Evolutionary conservation across 176 grass and related monocot species (phyloP).

Genomic region (Eragrostis curvula): DNA sequence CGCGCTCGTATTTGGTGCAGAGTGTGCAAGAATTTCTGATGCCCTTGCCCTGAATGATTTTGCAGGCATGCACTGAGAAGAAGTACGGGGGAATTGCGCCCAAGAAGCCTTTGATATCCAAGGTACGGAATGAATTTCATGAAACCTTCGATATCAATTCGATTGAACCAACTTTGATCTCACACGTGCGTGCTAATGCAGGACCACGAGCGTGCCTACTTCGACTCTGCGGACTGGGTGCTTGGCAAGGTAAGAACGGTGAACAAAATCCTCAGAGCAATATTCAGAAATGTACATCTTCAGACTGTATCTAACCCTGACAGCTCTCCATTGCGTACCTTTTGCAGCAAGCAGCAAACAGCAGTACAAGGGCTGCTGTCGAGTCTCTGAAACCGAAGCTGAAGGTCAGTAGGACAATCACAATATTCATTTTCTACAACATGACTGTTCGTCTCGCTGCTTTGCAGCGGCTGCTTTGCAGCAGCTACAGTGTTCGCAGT

Average conservation of each 20-base stretch:
- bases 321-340: background rate
- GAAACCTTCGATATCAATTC: background rate
- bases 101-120: conserved; percentile 96
- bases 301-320: conserved; percentile 1
- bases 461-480: too few species aligned
- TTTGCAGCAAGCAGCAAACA: conserved; percentile 79
- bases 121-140: conserved; percentile 39
- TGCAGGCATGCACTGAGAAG: conserved; percentile 59
- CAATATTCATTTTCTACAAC: background rate
- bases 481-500: too few species aligned
- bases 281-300: conserved; percentile 1
- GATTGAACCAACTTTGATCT: background rate
- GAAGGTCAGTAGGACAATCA: conserved; percentile 50
- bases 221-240: conserved; percentile 92
- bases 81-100: conserved; percentile 86
- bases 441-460: background rate
- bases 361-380: conserved; percentile 50
- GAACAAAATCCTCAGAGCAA: background rate
- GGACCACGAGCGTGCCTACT: conserved; percentile 93
- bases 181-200: conserved; percentile 36
- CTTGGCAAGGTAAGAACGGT: conserved; percentile 77
- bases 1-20: background rate
- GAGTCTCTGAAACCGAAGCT: conserved; percentile 95
- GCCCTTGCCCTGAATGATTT: background rate
- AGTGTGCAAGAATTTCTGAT: background rate